phyloP scores from a whole-genome alignment of 371 early-diverging fungal genomes.

The Ordospora pajunii region DNA sequence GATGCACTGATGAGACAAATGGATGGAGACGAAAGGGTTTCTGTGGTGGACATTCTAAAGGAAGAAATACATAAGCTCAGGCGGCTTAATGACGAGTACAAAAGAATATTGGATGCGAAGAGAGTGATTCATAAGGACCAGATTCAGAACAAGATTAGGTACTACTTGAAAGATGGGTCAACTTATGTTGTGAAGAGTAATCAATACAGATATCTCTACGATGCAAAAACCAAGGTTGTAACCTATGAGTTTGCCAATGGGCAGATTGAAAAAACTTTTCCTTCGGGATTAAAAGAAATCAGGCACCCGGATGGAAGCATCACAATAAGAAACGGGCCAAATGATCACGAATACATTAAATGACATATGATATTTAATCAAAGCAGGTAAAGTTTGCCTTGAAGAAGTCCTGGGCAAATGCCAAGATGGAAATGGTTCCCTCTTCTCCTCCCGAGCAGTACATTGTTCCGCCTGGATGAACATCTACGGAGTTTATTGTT shows the following conservation, averaged over 20 bases:
- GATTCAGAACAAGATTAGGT: conserved; percentile 52
- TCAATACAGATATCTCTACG: conserved; percentile 62
- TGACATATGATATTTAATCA: conserved; percentile 15
- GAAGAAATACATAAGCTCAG: conserved; percentile 59
- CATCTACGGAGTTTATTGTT: conserved; percentile 93
- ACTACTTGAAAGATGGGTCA: conserved; percentile 60
- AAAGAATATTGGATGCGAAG: conserved; percentile 48
- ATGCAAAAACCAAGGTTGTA: conserved; percentile 56
- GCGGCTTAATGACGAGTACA: conserved; percentile 54
- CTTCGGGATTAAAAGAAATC: conserved; percentile 61
- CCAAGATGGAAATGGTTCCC: conserved; percentile 40
- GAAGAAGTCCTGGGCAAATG: conserved; percentile 47
- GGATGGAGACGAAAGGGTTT: conserved; percentile 45
- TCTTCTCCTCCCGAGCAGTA: conserved; percentile 58
- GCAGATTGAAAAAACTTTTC: conserved; percentile 62
- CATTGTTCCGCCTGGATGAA: conserved; percentile 79
- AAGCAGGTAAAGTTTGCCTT: conserved; percentile 46
- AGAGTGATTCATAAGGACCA: conserved; percentile 58
- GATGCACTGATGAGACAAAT: conserved; percentile 52
- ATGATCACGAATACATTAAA: conserved; percentile 58
- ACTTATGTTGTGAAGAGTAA: conserved; percentile 58
- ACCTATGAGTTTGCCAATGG: conserved; percentile 63
- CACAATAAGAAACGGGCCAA: conserved; percentile 55
- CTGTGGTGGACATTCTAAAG: conserved; percentile 54
- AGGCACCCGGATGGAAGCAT: conserved; percentile 59